phyloP scores from a whole-genome alignment of 2,329 filamentous ascomycete genomes.

The Stagonosporopsis chrysanthemi region DNA sequence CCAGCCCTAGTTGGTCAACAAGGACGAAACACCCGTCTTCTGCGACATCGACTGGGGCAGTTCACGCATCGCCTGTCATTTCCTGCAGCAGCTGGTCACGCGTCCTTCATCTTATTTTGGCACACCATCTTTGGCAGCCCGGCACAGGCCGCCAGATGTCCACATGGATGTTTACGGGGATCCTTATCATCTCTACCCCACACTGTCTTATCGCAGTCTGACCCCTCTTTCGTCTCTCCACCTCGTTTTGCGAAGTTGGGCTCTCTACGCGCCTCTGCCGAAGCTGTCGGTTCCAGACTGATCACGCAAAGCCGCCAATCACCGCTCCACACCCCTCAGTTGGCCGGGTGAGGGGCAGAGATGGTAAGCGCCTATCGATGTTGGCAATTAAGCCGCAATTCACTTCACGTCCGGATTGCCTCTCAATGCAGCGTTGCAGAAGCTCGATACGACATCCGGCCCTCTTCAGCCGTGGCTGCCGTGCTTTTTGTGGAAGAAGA shows the following conservation, averaged over 20 bases:
- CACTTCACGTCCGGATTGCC: not conserved
- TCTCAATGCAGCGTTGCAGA: not conserved
- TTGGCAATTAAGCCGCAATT: constrained; percentile 10
- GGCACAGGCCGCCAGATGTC: constrained; percentile 18
- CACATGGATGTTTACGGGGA: constrained; percentile 19
- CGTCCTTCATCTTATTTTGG: constrained; percentile 6
- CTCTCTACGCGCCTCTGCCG: constrained; percentile 13
- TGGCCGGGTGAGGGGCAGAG: constrained; percentile 12
- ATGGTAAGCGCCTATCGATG: constrained; percentile 8
- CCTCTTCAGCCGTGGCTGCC: constrained; percentile 16
- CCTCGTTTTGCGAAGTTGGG: constrained; percentile 8
- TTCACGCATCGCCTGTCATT: constrained; percentile 11
- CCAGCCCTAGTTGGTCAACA: constrained; percentile 35
- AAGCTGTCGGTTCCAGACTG: constrained; percentile 13
- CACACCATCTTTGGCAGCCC: constrained; percentile 14
- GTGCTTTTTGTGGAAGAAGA: constrained; percentile 8
- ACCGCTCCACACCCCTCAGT: constrained; percentile 23
- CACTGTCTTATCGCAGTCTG: constrained; percentile 3
- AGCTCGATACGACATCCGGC: constrained; percentile 7
- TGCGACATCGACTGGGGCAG: constrained; percentile 20
- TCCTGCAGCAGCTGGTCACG: constrained; percentile 17
- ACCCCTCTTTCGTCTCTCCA: constrained; percentile 13
- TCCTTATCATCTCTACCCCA: constrained; percentile 18
- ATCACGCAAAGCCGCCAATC: constrained; percentile 29
- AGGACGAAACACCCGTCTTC: constrained; percentile 22